These are phyloP conservation scores for Zygoascus biomembranicola DNA, from an alignment of 805 yeast species.

Conservation along the genomic window DNA sequence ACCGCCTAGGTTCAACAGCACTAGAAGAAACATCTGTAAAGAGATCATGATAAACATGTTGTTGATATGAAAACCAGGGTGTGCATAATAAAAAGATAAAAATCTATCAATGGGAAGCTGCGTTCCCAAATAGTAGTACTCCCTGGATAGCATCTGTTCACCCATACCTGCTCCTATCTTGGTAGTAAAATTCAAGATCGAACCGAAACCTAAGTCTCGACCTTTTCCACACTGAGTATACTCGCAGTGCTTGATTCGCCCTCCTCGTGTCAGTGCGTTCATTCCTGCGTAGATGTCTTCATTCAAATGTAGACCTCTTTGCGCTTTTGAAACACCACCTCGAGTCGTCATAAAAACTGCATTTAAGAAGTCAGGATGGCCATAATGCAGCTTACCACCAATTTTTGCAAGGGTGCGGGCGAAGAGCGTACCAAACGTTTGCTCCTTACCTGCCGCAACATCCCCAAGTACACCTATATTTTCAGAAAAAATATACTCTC, in stretches of 20 bases:
- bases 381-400: constrained; percentile 79
- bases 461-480: constrained; percentile 77
- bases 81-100: constrained; percentile 74
- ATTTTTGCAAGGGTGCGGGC: constrained; percentile 75
- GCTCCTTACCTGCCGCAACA: constrained; percentile 84
- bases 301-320: constrained; percentile 71
- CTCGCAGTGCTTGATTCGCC: constrained; percentile 77
- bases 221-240: constrained; percentile 84
- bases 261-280: constrained; percentile 70
- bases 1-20: constrained; percentile 53
- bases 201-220: constrained; percentile 75
- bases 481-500: constrained; percentile 78
- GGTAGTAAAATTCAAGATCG: constrained; percentile 72
- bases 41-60: constrained; percentile 68
- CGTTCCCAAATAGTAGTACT: constrained; percentile 69
- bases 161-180: constrained; percentile 91
- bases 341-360: constrained; percentile 71
- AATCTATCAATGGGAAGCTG: constrained; percentile 72
- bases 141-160: constrained; percentile 76
- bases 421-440: constrained; percentile 77
- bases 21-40: constrained; percentile 51
- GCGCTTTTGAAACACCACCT: constrained; percentile 84
- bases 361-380: constrained; percentile 79
- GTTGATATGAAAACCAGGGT: constrained; percentile 79
- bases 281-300: constrained; percentile 86